Evolutionary conservation across 495 filamentous ascomycete species (phyloP), one percentile per base, ranked within the genome.

Genomic region (Aspergillus cavernicola): DNA sequence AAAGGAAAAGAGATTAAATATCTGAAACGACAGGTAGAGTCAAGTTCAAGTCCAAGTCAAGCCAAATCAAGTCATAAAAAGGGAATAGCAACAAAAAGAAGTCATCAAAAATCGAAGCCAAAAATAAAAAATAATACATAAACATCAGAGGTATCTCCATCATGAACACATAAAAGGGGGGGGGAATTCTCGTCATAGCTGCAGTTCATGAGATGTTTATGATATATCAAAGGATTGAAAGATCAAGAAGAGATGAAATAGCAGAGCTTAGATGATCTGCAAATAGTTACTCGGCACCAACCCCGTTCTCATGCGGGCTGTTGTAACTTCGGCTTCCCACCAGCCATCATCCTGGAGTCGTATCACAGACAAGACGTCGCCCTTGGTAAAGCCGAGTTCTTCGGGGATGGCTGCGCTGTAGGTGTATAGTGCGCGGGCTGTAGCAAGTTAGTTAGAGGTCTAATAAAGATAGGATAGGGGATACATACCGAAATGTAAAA

Each of bases 221-320:
- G 47, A 68, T 29, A 55, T 45, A 13, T 13, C 4, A 47, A 13
- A 52, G 57, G 6, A 16, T 3, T 23, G 0, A n/a, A 13, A 39
- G 18, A 43, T n/a, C 20, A 11, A 15, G 12, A 48, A 9, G 24
- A 28, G 24, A 28, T 9, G 19, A 23, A 18, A 47, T 23, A 11
- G 33, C 2, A 20, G n/a, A 19, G 20, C 35, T 61, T 68, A 77
- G 50, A 75, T 70, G 47, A 74, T 73, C 72, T 95, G 90, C 65
- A 99, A 72, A 64, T 99, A 99, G 70, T 99, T 99, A 70, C 92
- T 96, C 19, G 95, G 95, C 46, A 97, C 95, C 63, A 99, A 75
- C 20, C 95, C 95, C 10, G 87, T 74, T 59, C 84, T 78, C 16
- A 82, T 79, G 22, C 84, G 85, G 59, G 82, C 83, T 0, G 88